Conservation (phyloP, 164 flowering plant species). For the Warburgia ugandensis region DNA sequence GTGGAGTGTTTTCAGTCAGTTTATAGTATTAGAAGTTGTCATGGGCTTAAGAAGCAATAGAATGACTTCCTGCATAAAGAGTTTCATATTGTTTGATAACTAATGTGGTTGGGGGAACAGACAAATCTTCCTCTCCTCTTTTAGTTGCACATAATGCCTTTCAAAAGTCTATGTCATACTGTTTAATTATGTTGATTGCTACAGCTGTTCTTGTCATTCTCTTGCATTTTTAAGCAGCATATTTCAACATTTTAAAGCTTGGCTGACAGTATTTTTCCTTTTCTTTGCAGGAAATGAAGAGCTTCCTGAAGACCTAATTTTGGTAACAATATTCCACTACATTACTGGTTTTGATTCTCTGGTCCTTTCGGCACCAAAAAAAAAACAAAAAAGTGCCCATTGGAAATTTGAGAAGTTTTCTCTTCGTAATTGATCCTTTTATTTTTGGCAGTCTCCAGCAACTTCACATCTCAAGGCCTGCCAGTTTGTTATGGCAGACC, state of each 20-base stretch:
- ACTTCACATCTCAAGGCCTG: slow-evolving; percentile 92
- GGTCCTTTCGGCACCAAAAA: too few species aligned
- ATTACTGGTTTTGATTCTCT: not conserved
- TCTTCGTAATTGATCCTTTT: not conserved
- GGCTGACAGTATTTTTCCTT: slow-evolving; percentile 9
- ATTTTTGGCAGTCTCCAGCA: slow-evolving; percentile 58
- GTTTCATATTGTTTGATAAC: too few species aligned
- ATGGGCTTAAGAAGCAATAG: too few species aligned
- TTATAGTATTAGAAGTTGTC: too few species aligned
- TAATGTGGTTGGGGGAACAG: too few species aligned
- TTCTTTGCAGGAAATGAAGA: slow-evolving; percentile 73
- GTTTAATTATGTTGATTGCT: not conserved
- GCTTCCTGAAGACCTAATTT: slow-evolving; percentile 51
- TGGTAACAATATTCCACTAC: slow-evolving; percentile 38
- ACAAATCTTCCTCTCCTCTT: too few species aligned
- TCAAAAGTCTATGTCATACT: too few species aligned
- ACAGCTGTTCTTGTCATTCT: not conserved
- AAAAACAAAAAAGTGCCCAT: too few species aligned
- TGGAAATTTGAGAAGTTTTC: not conserved
- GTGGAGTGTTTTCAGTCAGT: not conserved
- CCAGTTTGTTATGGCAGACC: slow-evolving; percentile 69
- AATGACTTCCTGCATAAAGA: too few species aligned
- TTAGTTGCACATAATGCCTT: too few species aligned
- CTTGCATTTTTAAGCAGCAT: not conserved
- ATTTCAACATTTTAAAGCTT: not conserved